phyloP scores from a whole-genome alignment of 331 rosid genomes.

The Stylosanthes scabra region DNA sequence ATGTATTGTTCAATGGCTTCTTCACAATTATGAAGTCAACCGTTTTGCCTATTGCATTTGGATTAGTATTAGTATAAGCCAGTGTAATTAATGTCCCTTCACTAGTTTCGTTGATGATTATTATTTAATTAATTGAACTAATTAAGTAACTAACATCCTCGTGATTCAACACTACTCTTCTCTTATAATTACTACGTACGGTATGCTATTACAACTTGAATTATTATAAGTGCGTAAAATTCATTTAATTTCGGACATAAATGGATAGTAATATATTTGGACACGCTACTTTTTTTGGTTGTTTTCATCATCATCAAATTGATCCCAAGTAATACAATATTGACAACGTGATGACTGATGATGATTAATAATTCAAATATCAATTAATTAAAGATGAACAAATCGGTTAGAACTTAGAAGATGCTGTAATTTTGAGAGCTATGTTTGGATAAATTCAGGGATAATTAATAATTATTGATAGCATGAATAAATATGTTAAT shows the following conservation, averaged over 20 bases:
- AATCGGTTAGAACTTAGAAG: too few relatives aligned
- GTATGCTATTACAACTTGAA: conserved; percentile 4
- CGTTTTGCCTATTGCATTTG: not conserved
- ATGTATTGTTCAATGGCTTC: not conserved
- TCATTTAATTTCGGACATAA: not conserved
- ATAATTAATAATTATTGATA: conserved; percentile 10
- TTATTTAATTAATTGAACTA: not conserved
- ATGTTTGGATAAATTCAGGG: not conserved
- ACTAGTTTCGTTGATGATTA: not conserved
- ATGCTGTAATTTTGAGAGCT: too few relatives aligned
- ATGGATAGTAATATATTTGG: not conserved
- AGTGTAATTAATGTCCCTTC: not conserved
- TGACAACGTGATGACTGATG: too few relatives aligned
- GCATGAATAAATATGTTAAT: not conserved
- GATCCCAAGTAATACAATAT: not conserved
- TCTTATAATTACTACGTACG: not conserved
- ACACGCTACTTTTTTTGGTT: not conserved
- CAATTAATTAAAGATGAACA: not conserved
- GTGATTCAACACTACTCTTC: not conserved
- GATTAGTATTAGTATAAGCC: not conserved
- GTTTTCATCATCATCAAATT: not conserved
- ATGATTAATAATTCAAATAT: not conserved
- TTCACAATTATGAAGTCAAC: not conserved
- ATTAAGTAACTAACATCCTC: not conserved
- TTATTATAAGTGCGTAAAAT: not conserved